Percentiles rank a stretch among this genome's conserved stretches.
phyloP scores from a whole-genome alignment of 2,329 filamentous ascomycete genomes.

The Bipolaris zeicola region DNA sequence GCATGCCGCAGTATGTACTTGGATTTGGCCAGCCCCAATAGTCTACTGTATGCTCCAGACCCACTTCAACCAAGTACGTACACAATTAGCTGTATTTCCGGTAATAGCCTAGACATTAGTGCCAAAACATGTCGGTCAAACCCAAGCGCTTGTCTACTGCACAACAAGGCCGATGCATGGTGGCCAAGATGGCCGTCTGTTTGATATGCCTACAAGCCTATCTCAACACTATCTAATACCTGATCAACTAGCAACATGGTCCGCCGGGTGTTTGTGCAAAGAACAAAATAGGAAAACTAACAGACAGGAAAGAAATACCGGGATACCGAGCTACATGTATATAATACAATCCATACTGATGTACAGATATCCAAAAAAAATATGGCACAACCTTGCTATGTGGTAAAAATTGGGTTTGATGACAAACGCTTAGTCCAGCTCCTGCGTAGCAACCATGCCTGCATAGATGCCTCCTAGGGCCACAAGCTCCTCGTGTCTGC shows the following conservation, averaged over 20 bases:
- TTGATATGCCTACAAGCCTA: neutral
- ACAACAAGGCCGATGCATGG: neutral
- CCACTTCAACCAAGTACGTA: slow-evolving; percentile 4
- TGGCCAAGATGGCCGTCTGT: neutral
- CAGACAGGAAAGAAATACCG: neutral
- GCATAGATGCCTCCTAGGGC: slow-evolving; percentile 43
- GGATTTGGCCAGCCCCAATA: neutral
- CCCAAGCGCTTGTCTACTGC: neutral
- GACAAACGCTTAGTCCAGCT: slow-evolving; percentile 34
- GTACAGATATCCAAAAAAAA: neutral
- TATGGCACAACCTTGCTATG: neutral
- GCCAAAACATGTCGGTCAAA: neutral
- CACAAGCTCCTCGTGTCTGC: slow-evolving; percentile 66
- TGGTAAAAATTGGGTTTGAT: neutral
- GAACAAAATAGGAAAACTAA: neutral
- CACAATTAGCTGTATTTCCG: neutral
- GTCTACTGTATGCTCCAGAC: neutral
- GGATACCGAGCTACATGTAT: neutral
- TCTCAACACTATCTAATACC: neutral
- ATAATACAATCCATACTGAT: neutral
- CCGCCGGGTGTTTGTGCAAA: neutral
- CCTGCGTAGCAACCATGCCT: slow-evolving; percentile 46
- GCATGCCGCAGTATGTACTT: neutral
- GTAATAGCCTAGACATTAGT: neutral
- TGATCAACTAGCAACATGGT: neutral